These are phyloP conservation scores for Candida glaebosa DNA, from an alignment of 805 yeast genomes.

Conservation along the genomic window DNA sequence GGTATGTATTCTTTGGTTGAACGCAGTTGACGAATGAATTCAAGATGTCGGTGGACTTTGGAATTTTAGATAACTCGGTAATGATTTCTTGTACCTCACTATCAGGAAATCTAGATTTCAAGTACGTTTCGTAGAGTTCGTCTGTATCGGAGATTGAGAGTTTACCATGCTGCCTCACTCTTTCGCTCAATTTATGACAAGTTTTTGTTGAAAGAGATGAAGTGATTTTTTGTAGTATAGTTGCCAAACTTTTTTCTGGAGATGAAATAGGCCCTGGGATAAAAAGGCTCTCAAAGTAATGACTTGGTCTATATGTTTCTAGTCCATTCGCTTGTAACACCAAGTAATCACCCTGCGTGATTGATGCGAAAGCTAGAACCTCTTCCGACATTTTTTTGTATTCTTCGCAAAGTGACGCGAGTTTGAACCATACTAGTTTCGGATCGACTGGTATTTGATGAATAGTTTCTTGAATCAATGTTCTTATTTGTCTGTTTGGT, in stretches of 20 bases:
- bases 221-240: constrained; percentile 19
- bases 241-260: constrained; percentile 15
- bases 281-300: constrained; percentile 25
- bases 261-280: constrained; percentile 5
- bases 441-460: constrained; percentile 23
- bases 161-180: constrained; percentile 10
- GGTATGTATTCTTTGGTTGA: constrained; percentile 5
- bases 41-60: constrained; percentile 22
- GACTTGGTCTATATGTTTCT: constrained; percentile 29
- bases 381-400: constrained; percentile 59
- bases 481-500: constrained; percentile 18
- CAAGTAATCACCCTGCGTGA: constrained; percentile 11
- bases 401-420: constrained; percentile 72
- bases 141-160: constrained; percentile 16
- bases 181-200: constrained; percentile 19
- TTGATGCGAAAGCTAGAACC: constrained; percentile 45
- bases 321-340: constrained; percentile 32
- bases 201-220: constrained; percentile 28
- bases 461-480: constrained; percentile 24
- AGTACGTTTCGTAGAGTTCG: constrained; percentile 19
- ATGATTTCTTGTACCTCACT: constrained; percentile 19
- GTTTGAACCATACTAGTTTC: constrained; percentile 60
- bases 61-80: constrained; percentile 22
- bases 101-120: constrained; percentile 23
- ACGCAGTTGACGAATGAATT: constrained; percentile 17